These are phyloP conservation scores for Fennellomyces sp. DNA, from an alignment of 371 early-diverging fungal species.

Conservation along the genomic window DNA sequence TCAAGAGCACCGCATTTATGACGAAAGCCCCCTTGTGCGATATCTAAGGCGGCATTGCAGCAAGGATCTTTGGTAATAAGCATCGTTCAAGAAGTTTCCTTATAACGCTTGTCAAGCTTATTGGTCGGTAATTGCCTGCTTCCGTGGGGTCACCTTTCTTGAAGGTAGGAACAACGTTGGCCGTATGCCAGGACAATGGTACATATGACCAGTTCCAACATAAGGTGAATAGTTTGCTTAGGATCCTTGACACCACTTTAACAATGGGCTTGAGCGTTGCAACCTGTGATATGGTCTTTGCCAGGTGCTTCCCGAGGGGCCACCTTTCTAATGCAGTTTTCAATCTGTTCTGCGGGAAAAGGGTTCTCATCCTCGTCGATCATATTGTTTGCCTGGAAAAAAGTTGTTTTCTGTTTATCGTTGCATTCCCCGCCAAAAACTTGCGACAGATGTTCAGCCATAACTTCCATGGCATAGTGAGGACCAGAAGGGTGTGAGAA, in stretches of 20 bases:
- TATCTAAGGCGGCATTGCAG: too few species aligned
- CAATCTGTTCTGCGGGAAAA: neutral
- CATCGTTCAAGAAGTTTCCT: too few species aligned
- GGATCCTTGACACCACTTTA: neutral
- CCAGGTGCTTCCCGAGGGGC: neutral
- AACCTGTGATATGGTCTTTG: neutral
- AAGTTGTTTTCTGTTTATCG: too few species aligned
- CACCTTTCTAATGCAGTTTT: neutral
- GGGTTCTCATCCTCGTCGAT: neutral
- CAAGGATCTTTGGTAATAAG: too few species aligned
- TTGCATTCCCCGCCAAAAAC: neutral
- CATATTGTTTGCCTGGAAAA: neutral
- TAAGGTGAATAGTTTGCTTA: neutral
- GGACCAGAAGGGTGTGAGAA: neutral
- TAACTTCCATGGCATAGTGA: neutral
- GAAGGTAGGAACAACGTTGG: neutral
- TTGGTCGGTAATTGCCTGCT: too few species aligned
- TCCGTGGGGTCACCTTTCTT: too few species aligned
- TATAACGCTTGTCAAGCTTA: too few species aligned
- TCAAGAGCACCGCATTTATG: too few species aligned
- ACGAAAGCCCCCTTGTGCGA: too few species aligned
- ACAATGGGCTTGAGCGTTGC: neutral
- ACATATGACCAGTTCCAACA: neutral
- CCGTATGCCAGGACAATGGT: neutral
- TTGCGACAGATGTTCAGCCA: neutral